Evolutionary conservation across 2,329 filamentous ascomycete genomes (phyloP), one percentile per base, ranked within the genome.

Genomic region (Botrytis hyacinthi): DNA sequence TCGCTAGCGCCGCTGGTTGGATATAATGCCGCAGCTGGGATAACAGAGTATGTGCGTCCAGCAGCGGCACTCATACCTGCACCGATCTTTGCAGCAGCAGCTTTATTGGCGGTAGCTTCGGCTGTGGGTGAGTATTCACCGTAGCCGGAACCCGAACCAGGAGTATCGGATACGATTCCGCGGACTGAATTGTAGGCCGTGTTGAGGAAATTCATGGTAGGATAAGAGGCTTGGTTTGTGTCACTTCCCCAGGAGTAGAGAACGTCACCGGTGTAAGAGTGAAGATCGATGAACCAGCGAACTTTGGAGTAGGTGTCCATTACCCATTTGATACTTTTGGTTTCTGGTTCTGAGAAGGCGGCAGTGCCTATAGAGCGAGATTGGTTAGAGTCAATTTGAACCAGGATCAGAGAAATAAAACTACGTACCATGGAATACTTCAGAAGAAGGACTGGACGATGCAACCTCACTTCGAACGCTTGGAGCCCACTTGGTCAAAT

Each of bases 191-290:
- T 84, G 74, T 86, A 90, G 6, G 83, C 80, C 3, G 81, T 71
- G 82, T 89, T 89, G 40, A 82, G 78, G 80, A 89, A 88, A 80
- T 84, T 89, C 83, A 87, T 86, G 67, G 76, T 76, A 0, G 84
- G 78, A 63, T 83, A 82, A 0, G 79, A 82, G 70, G 80, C 81
- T 80, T 89, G 87, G 73, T 85, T 82, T 65, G 86, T 83, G 76
- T 89, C 87, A 75, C 87, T 85, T 35, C 88, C 87, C 87, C 87
- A 90, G 72, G 82, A 84, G 80, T 89, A 89, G 22, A 90, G 80
- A 29, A 90, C 82, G 46, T 85, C 82, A 3, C 86, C 86, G 0
- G 83, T 82, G 42, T 83, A 86, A 1, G 87, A 88, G 82, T 90
- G 88, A 62, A 90, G 82, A 75, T 90, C 88, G 74, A 89, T 81